A percentile compares a stretch with the other conserved stretches of the same genome.
phyloP scores from a whole-genome alignment of 2,329 filamentous ascomycete species.

The Curvularia hawaiiensis region DNA sequence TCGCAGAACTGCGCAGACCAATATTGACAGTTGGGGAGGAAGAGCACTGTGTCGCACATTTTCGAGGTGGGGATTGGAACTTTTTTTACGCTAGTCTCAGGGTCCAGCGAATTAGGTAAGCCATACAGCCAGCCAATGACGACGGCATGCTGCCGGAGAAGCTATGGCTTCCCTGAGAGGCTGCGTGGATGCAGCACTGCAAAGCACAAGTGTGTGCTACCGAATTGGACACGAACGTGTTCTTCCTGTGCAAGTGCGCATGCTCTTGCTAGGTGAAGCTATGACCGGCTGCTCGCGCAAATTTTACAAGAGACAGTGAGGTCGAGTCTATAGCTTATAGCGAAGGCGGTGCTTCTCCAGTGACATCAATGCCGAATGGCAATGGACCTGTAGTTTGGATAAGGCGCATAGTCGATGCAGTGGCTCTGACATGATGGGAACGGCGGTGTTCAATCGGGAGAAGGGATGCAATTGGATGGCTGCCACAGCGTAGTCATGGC shows the following conservation, averaged over 20 bases:
- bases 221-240: not conserved
- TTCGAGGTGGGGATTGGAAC: constrained; percentile 28
- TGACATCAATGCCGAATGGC: not conserved
- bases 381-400: not conserved
- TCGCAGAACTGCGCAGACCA: constrained; percentile 28
- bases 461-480: not conserved
- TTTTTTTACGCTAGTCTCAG: constrained; percentile 16
- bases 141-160: constrained; percentile 2
- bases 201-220: not conserved
- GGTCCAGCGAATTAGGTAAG: constrained; percentile 20
- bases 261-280: not conserved
- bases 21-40: constrained; percentile 24
- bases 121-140: constrained; percentile 15
- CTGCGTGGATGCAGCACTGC: not conserved
- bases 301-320: not conserved
- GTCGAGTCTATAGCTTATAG: not conserved
- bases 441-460: not conserved
- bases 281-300: constrained; percentile 2
- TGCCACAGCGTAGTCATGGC: not conserved
- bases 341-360: not conserved
- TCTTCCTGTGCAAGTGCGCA: not conserved
- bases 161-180: constrained; percentile 1
- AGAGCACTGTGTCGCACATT: constrained; percentile 18
- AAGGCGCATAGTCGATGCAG: not conserved
- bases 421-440: not conserved